Base-by-base conservation (phyloP, 2,329 filamentous ascomycete species). In the Rutstroemia sp. region DNA sequence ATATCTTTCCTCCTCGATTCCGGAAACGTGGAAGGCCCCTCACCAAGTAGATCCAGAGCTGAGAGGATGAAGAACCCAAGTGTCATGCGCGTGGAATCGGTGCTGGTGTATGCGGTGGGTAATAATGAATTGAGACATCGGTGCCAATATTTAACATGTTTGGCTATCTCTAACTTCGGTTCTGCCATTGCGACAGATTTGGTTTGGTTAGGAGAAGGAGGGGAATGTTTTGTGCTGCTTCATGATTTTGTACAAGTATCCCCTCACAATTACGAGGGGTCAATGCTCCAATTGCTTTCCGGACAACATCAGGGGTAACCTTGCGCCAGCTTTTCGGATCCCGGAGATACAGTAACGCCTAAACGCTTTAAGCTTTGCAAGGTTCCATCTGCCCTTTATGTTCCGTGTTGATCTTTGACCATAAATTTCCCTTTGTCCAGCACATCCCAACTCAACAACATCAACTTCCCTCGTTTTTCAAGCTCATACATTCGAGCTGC, bases 61-160 rank as follows among this genome's bases (percentile, higher is more conserved):
- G 89, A 87, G 65, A 97, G 75, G 63, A 87, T 92, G 76, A 99
- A 96, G 76, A 87, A 95, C 63, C 84, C 91, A 54, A 97, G 83
- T 5, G 87, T 88, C 76, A 97, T 87, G 66, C 94, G 91, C 66
- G 87, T 92, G 64, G 90, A 90, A 74, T 99, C 94, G 70, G 88
- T 94, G 69, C 84, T 79, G 16, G 89, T 95, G 75, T 97, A 99
- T 60, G 83, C 79, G 47, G 84, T 80, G 0, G 94, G 94, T 6
- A 99, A 83, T 60, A 87, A 80, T 23, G 86, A 87, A 69, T 87
- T 87, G 62, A 94, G 80, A 70, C 92, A 96, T 69, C 92, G 86
- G 63, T 91, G 82, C 86, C 92, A 99, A 79, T 96, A 99, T 69
- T 87, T 89, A 69, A 94, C 77, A 71, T 99, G 94, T 57, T 78